A percentile compares a stretch with the other conserved stretches of the same genome.
Conservation (phyloP, 2,329 filamentous ascomycete species). For the Xylariaceae sp. region DNA sequence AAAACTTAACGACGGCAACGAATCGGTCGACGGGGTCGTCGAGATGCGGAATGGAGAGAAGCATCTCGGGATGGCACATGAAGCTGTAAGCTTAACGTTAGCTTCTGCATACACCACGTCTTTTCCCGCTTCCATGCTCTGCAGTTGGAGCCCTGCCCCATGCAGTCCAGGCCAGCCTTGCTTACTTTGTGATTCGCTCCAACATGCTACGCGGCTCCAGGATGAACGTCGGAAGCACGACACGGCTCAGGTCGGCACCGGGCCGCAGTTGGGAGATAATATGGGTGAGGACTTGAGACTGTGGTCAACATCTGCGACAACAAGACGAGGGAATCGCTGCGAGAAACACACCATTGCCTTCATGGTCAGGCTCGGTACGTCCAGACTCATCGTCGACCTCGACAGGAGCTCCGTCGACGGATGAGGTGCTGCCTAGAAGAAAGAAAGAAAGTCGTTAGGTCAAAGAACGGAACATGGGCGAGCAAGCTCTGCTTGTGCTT, state of each 20-base stretch:
- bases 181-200: constrained; percentile 94
- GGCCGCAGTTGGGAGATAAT: constrained; percentile 96
- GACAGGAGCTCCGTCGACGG: constrained; percentile 48
- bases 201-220: constrained; percentile 97
- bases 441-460: neutral
- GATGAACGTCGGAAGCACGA: constrained; percentile 95
- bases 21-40: constrained; percentile 88
- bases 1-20: constrained; percentile 94
- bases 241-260: constrained; percentile 88
- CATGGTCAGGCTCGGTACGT: constrained; percentile 85
- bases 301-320: constrained; percentile 17
- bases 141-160: neutral
- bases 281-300: constrained; percentile 72
- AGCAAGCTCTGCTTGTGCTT: neutral
- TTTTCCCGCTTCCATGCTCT: neutral
- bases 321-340: neutral
- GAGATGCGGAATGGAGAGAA: constrained; percentile 79
- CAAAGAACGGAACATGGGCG: neutral
- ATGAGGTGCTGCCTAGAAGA: constrained; percentile 34
- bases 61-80: constrained; percentile 97
- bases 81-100: constrained; percentile 57
- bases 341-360: constrained; percentile 74
- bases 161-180: constrained; percentile 29
- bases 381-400: constrained; percentile 66
- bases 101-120: constrained; percentile 3